Percentiles rank a stretch among this genome's conserved stretches.
These are phyloP conservation scores for Begonia loranthoides DNA, from an alignment of 306 rosid species.

Conservation along the genomic window DNA sequence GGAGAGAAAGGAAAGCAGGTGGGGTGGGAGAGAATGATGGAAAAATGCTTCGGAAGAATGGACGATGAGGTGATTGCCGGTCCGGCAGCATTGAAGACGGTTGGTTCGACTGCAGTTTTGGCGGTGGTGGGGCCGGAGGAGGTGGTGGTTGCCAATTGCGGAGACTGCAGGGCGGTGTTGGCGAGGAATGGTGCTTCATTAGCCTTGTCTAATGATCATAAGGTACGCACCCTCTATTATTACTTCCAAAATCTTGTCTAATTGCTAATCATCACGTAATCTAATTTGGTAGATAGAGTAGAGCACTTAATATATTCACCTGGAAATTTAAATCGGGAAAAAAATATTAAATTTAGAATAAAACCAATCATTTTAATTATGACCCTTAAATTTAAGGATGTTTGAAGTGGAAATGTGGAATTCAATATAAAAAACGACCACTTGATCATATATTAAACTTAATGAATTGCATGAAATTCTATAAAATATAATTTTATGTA, in stretches of 20 bases:
- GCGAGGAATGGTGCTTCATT: slow-evolving; percentile 48
- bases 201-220: slow-evolving; percentile 63
- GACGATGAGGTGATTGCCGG: slow-evolving; percentile 39
- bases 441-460: not conserved
- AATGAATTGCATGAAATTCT: not conserved
- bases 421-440: not conserved
- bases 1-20: slow-evolving; percentile 5
- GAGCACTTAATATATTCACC: not conserved
- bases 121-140: slow-evolving; percentile 31
- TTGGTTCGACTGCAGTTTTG: slow-evolving; percentile 63
- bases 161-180: slow-evolving; percentile 71
- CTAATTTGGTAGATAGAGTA: not conserved
- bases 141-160: slow-evolving; percentile 73
- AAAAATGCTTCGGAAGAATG: slow-evolving; percentile 60
- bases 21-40: slow-evolving; percentile 65
- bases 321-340: too few relatives aligned
- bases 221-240: slow-evolving; percentile 25
- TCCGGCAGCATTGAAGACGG: slow-evolving; percentile 28
- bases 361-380: too few relatives aligned
- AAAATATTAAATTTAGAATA: too few relatives aligned
- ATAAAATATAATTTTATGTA: too few relatives aligned
- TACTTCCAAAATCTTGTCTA: not conserved
- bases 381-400: too few relatives aligned
- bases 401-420: not conserved
- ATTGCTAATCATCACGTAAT: not conserved